These are phyloP conservation scores for Nannochloropsis granulata DNA, from an alignment of 108 stramenopile species.

Conservation along the genomic window DNA sequence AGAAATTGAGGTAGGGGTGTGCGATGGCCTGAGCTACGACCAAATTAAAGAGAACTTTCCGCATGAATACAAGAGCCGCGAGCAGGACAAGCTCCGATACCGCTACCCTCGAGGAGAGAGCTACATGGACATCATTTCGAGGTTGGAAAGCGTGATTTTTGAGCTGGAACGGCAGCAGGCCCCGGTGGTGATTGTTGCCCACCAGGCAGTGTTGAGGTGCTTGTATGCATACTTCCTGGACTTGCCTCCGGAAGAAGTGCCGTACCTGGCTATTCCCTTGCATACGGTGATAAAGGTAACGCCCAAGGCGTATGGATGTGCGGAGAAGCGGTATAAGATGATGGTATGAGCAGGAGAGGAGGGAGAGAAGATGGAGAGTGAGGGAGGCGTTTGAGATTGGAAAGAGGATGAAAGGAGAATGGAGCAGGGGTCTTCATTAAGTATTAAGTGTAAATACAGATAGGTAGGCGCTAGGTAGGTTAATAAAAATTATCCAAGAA, in stretches of 20 bases:
- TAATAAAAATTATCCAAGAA: no score
- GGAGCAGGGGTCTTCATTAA: no score
- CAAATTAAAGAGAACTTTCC: constrained; percentile 85
- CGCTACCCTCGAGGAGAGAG: constrained; percentile 69
- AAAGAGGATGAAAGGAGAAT: no score
- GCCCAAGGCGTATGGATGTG: constrained; percentile 85
- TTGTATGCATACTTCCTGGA: constrained; percentile 98
- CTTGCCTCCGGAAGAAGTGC: constrained; percentile 75
- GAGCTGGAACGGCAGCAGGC: constrained; percentile 94
- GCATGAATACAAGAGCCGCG: constrained; percentile 75
- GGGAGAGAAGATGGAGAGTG: no score
- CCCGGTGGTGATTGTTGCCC: constrained; percentile 80
- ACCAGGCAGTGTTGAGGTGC: constrained; percentile 87
- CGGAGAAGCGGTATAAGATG: constrained; percentile 73
- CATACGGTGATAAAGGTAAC: constrained; percentile 92
- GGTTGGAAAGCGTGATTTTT: constrained; percentile 88
- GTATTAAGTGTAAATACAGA: no score
- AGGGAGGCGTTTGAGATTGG: not conserved
- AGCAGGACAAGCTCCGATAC: constrained; percentile 72
- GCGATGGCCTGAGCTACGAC: constrained; percentile 87
- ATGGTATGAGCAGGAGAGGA: constrained; percentile 32
- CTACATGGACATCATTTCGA: constrained; percentile 93
- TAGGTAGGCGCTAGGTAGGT: no score
- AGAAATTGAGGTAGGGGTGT: constrained; percentile 50
- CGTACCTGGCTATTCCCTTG: constrained; percentile 87